Conservation (phyloP, 1,284 basidiomycete species). For the Omphalotus olearius region DNA sequence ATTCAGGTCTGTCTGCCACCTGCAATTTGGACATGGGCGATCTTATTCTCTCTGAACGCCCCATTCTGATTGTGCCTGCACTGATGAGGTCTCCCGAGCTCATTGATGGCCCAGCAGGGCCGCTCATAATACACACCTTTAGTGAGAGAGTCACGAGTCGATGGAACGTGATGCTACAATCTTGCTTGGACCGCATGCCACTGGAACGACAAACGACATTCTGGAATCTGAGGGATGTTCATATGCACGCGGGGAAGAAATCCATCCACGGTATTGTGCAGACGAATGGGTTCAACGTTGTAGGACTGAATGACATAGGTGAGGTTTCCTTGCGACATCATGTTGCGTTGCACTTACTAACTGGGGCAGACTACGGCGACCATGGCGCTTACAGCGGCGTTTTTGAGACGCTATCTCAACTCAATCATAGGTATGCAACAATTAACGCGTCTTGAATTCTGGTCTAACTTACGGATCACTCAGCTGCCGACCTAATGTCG, state of each 20-base stretch:
- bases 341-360: neutral
- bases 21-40: slow-evolving; percentile 24
- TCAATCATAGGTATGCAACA: slow-evolving; percentile 15
- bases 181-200: slow-evolving; percentile 19
- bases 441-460: neutral
- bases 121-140: neutral
- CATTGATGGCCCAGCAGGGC: neutral
- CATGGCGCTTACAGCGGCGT: slow-evolving; percentile 8
- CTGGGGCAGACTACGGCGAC: neutral
- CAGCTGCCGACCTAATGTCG: slow-evolving; percentile 27
- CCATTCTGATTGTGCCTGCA: slow-evolving; percentile 21
- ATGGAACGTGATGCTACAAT: slow-evolving; percentile 2
- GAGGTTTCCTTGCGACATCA: neutral
- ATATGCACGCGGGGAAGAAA: slow-evolving; percentile 24
- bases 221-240: slow-evolving; percentile 23
- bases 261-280: slow-evolving; percentile 22
- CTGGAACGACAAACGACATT: slow-evolving; percentile 22
- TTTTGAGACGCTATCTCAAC: slow-evolving; percentile 9
- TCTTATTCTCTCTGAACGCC: slow-evolving; percentile 28
- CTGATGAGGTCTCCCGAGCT: slow-evolving; percentile 1
- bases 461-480: neutral
- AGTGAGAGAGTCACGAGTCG: slow-evolving; percentile 1
- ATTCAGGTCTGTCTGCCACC: slow-evolving; percentile 25
- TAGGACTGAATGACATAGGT: neutral
- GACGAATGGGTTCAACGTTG: slow-evolving; percentile 22